These are phyloP conservation scores for Triticum timopheevii DNA, from an alignment of 176 grass and related monocot genomes.

Conservation along the genomic window DNA sequence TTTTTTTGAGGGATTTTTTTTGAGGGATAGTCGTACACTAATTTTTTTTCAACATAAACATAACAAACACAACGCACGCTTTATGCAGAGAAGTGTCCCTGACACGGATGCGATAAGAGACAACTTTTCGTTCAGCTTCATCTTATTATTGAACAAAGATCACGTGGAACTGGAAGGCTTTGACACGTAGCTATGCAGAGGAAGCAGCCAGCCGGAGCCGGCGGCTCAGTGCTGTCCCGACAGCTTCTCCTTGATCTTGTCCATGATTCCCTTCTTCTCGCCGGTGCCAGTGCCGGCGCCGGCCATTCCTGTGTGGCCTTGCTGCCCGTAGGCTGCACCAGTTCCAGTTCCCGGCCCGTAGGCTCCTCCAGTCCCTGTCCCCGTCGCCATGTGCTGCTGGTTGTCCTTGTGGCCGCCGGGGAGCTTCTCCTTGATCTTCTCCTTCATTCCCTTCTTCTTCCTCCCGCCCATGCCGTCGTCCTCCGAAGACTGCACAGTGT, in stretches of 20 bases:
- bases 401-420: conserved; percentile 27
- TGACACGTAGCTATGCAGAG: neutral
- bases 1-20: no score
- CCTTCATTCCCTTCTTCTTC: conserved; percentile 68
- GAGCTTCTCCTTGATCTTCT: conserved; percentile 77
- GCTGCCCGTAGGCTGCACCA: conserved; percentile 22
- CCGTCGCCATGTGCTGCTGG: conserved; percentile 1
- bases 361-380: neutral
- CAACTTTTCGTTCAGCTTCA: neutral
- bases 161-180: neutral
- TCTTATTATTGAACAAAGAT: neutral
- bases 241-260: conserved; percentile 28
- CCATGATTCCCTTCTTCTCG: conserved; percentile 18
- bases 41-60: neutral
- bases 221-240: conserved; percentile 3
- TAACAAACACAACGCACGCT: neutral
- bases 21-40: neutral
- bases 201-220: neutral
- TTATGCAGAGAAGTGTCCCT: neutral
- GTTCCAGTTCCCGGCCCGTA: neutral
- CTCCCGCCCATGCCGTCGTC: conserved; percentile 62
- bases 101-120: neutral
- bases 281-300: neutral
- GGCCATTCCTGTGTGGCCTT: neutral
- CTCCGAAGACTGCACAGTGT: conserved; percentile 33